phyloP scores from a whole-genome alignment of 2,329 filamentous ascomycete species.

The Elsinoe australis region DNA sequence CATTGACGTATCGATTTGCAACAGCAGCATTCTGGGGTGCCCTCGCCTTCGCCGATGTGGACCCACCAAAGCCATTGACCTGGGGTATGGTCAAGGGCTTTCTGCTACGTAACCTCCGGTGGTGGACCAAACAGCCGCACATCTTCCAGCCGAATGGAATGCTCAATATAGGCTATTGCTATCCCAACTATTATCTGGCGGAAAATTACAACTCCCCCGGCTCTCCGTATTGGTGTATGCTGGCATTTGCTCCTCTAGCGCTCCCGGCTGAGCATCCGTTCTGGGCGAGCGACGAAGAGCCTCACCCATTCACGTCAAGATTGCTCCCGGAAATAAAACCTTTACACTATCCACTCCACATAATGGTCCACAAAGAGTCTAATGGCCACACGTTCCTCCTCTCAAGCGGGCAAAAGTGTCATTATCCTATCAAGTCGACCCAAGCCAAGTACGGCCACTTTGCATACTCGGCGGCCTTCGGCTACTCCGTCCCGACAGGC shows the following conservation, averaged over 20 bases:
- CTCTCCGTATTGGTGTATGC: constrained; percentile 67
- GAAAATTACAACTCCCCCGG: constrained; percentile 80
- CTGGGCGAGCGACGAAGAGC: constrained; percentile 62
- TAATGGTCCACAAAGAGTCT: constrained; percentile 57
- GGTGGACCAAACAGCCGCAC: constrained; percentile 68
- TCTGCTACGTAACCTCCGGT: constrained; percentile 63
- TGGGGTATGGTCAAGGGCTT: constrained; percentile 76
- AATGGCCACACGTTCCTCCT: constrained; percentile 70
- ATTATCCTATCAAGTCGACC: constrained; percentile 72
- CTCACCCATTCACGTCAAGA: constrained; percentile 42
- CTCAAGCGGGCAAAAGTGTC: constrained; percentile 70
- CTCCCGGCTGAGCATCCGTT: constrained; percentile 64
- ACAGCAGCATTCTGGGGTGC: constrained; percentile 81
- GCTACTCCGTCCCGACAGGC: constrained; percentile 69
- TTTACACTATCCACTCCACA: constrained; percentile 63
- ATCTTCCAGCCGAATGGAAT: constrained; percentile 71
- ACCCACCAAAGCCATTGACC: constrained; percentile 61
- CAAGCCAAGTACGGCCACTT: constrained; percentile 77
- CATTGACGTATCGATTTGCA: constrained; percentile 73
- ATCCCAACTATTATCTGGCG: constrained; percentile 72
- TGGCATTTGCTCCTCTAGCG: constrained; percentile 67
- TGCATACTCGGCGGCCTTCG: constrained; percentile 68
- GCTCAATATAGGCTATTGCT: constrained; percentile 67
- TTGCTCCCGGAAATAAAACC: constrained; percentile 51
- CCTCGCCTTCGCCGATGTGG: constrained; percentile 65